Evolutionary conservation across 495 filamentous ascomycete species (phyloP), one percentile per base, ranked within the genome.

Genomic region (Penicillium mononematosum): DNA sequence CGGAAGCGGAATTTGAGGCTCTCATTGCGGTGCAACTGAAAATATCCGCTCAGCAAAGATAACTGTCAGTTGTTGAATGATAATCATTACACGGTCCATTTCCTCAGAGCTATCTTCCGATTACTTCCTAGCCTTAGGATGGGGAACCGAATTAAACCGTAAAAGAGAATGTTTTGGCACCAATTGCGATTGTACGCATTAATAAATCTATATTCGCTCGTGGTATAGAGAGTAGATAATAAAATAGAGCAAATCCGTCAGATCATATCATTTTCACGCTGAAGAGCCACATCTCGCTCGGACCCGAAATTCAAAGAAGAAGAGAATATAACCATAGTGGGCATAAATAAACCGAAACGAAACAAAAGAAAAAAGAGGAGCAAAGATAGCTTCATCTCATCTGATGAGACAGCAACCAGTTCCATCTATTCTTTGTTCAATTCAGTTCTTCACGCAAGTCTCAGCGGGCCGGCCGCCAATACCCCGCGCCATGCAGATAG

Each of bases 401-500:
- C 19, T 5, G 12, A 41, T 53, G 24, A 43, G 14, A 53, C 12
- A 31, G 32, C n/a, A 38, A 7, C 44, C 19, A 43, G 32, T 1
- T 2, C 27, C 36, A 11, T 22, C 2, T 34, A 10, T 36, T 32
- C 1, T n/a, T 52, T 10, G 12, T 50, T 38, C 10, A 10, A 38
- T 25, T 52, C 36, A 52, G 9, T 52, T 52, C 36, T 52, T 54
- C 51, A 54, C 41, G 6, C 27, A 54, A 16, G 51, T 39, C 29
- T 46, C 44, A 14, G 2, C 52, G 42, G 22, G 25, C 24, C 50
- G 39, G 20, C 60, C 45, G 36, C 17, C 39, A 12, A 53, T 31
- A 27, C 50, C 22, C 24, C 38, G 44, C 16, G 31, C 54, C 61
- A 66, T 58, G 42, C 20, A 53, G 36, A 64, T 63, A 29, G 64